Evolutionary conservation across 2,329 filamentous ascomycete species (phyloP).

Genomic region (Xenosphaeropsis pyriputrescens): DNA sequence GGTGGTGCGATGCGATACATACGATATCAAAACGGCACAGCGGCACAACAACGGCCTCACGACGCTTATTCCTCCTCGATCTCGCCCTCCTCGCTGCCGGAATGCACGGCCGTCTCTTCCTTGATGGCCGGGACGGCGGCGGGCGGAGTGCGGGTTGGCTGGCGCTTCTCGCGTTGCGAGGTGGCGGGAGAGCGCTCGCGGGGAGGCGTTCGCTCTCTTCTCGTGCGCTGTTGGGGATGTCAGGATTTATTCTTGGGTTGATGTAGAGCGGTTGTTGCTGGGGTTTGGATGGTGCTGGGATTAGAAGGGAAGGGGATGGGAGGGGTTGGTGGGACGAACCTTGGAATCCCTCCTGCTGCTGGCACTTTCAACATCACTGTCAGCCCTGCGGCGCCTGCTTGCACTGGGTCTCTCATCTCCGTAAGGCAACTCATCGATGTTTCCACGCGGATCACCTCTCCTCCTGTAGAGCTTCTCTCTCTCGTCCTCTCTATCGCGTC

Average conservation of each 20-base stretch:
- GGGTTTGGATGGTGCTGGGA: no score
- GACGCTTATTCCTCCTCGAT: constrained; percentile 63
- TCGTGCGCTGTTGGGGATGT: constrained; percentile 30
- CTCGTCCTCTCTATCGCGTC: constrained; percentile 78
- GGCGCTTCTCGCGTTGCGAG: constrained; percentile 33
- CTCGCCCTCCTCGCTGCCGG: constrained; percentile 93
- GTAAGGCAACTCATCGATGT: constrained; percentile 82
- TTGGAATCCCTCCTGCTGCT: constrained; percentile 49
- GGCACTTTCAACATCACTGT: constrained; percentile 56
- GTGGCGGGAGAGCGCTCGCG: constrained; percentile 42
- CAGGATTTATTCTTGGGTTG: no score
- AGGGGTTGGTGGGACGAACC: constrained; percentile 17
- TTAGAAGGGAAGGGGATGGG: background rate
- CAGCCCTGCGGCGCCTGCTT: constrained; percentile 62
- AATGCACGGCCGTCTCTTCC: constrained; percentile 32
- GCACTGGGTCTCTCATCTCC: constrained; percentile 55
- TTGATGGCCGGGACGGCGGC: constrained; percentile 19
- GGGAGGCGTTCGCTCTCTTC: constrained; percentile 35
- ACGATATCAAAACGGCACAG: constrained; percentile 1
- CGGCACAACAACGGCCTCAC: no score
- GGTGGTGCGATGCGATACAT: background rate
- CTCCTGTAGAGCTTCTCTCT: constrained; percentile 79
- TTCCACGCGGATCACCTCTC: constrained; percentile 60
- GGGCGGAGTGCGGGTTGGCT: constrained; percentile 40
- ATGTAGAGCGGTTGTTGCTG: no score